A percentile compares a stretch with the other conserved stretches of the same genome.
Evolutionary conservation across 345 rosid genomes (phyloP).

Genomic region (Diplotaxis tenuifolia): DNA sequence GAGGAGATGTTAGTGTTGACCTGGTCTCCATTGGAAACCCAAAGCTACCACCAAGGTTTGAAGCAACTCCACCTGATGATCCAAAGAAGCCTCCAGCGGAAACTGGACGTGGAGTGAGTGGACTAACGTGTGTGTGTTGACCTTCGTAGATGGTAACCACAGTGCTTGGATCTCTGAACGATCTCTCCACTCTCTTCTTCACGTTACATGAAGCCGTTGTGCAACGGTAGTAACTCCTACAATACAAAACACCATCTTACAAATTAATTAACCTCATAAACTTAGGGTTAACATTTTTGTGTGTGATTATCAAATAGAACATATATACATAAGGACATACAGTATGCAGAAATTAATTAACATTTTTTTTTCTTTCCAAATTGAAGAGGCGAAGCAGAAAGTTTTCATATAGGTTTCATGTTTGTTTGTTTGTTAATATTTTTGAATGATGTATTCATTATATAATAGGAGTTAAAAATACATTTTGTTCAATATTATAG

Average conservation of each 20-base stretch:
- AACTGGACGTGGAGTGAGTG: not conserved
- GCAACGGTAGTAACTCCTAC: slow-evolving; percentile 1
- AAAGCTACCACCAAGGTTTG: not conserved
- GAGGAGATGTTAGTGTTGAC: not conserved
- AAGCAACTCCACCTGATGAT: not conserved
- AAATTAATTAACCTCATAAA: not conserved
- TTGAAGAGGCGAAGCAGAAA: too few relatives aligned
- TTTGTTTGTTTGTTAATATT: too few relatives aligned
- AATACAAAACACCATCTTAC: not conserved
- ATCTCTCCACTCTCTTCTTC: not conserved
- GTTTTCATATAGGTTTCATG: too few relatives aligned
- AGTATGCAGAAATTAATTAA: too few relatives aligned
- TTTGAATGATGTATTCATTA: too few relatives aligned
- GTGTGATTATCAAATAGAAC: too few relatives aligned
- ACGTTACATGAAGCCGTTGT: not conserved
- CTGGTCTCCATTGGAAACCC: not conserved
- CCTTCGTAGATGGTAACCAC: not conserved
- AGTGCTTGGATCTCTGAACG: not conserved
- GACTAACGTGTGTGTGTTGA: not conserved
- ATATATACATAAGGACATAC: too few relatives aligned
- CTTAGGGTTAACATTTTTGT: not conserved
- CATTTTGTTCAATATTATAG: too few relatives aligned
- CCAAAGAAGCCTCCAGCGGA: not conserved
- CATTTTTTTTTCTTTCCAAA: not conserved
- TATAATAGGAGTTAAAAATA: too few relatives aligned